Evolutionary conservation across 2,329 filamentous ascomycete genomes (phyloP).

Genomic region (Aspergillus quadricinctus): DNA sequence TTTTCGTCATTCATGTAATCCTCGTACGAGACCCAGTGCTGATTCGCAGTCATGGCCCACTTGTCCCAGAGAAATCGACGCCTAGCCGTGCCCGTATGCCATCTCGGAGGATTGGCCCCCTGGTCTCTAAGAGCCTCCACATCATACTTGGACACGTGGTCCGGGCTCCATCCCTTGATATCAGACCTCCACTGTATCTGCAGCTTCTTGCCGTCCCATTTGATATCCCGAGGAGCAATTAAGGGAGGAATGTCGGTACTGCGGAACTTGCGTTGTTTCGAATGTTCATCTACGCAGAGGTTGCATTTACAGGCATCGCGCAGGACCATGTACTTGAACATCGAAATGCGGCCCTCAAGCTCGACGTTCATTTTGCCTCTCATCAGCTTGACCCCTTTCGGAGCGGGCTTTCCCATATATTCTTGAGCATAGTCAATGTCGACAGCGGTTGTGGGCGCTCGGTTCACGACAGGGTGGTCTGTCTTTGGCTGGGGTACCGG

Average conservation of each 20-base stretch:
- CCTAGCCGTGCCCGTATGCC: slow-evolving; percentile 18
- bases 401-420: background rate
- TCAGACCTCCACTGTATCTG: slow-evolving; percentile 61
- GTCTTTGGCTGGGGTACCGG: background rate
- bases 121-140: slow-evolving; percentile 10
- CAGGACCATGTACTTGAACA: slow-evolving; percentile 28
- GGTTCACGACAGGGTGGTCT: background rate
- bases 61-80: slow-evolving; percentile 34
- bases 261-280: slow-evolving; percentile 60
- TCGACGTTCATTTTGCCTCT: background rate
- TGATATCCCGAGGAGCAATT: slow-evolving; percentile 39
- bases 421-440: background rate
- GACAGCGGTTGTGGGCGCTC: background rate
- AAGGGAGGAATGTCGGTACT: slow-evolving; percentile 58
- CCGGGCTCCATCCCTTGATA: slow-evolving; percentile 39
- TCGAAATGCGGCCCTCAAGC: background rate
- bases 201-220: slow-evolving; percentile 41
- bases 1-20: slow-evolving; percentile 63
- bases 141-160: slow-evolving; percentile 38
- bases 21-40: slow-evolving; percentile 60
- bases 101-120: slow-evolving; percentile 5
- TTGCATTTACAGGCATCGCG: slow-evolving; percentile 55
- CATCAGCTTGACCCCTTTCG: background rate
- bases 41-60: slow-evolving; percentile 40
- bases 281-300: slow-evolving; percentile 53